phyloP scores from a whole-genome alignment of 352 stramenopile genomes.

The Saprolegnia diclina region DNA sequence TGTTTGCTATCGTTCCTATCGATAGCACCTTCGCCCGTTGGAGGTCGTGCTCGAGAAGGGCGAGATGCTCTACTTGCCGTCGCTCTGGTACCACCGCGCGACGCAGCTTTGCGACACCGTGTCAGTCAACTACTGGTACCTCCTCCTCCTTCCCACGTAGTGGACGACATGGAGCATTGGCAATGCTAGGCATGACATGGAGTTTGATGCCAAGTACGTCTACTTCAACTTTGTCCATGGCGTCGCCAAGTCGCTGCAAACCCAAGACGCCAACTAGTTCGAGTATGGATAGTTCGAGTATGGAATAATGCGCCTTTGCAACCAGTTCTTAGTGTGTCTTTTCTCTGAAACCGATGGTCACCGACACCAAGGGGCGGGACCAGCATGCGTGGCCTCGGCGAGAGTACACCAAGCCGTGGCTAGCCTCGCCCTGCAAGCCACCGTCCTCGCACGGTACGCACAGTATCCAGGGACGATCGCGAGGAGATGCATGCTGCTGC shows the following conservation, averaged over 20 bases:
- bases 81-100: slow-evolving; percentile 81
- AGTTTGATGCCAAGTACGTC: slow-evolving; percentile 81
- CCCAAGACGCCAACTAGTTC: no score
- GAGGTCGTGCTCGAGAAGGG: slow-evolving; percentile 62
- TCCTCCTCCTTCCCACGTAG: not conserved
- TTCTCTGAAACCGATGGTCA: not conserved
- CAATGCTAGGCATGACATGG: slow-evolving; percentile 59
- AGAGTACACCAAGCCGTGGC: slow-evolving; percentile 23
- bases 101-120: slow-evolving; percentile 69
- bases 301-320: not conserved
- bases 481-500: no score
- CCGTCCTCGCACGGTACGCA: not conserved
- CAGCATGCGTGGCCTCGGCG: slow-evolving; percentile 14
- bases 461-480: not conserved
- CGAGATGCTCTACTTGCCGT: slow-evolving; percentile 69
- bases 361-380: not conserved
- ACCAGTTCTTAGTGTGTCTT: not conserved
- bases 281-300: no score
- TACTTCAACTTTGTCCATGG: slow-evolving; percentile 82
- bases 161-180: no score
- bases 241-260: slow-evolving; percentile 30
- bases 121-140: slow-evolving; percentile 79
- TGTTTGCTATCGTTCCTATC: not conserved
- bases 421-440: not conserved
- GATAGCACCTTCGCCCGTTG: slow-evolving; percentile 43